These are phyloP conservation scores for Beauveria varroae DNA, from an alignment of 2,329 filamentous ascomycete species.

Conservation along the genomic window DNA sequence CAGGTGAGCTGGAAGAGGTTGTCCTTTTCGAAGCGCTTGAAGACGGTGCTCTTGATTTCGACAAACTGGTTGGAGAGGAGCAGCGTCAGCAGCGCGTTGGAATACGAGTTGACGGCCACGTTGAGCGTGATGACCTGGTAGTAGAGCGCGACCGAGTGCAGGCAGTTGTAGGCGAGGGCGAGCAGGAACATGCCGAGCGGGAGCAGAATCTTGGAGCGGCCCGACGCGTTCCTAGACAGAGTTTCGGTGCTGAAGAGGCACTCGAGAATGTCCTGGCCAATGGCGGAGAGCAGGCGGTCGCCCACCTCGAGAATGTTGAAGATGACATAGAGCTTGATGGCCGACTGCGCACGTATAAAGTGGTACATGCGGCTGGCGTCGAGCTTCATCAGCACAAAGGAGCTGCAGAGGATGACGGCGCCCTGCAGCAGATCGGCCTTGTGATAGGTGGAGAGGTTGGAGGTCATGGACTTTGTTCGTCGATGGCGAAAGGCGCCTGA, in stretches of 20 bases:
- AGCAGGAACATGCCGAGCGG: constrained; percentile 89
- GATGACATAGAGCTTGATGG: constrained; percentile 97
- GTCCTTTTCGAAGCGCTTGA: constrained; percentile 98
- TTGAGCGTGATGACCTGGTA: constrained; percentile 98
- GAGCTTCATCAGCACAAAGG: constrained; percentile 76
- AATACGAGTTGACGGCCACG: constrained; percentile 97
- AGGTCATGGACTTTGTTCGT: constrained; percentile 77
- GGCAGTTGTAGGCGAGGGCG: constrained; percentile 77
- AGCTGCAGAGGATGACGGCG: constrained; percentile 78
- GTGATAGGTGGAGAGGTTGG: constrained; percentile 75
- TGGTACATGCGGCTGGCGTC: constrained; percentile 98
- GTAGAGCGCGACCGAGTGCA: constrained; percentile 82
- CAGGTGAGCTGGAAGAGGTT: constrained; percentile 95
- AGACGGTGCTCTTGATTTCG: constrained; percentile 96
- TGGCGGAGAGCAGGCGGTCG: constrained; percentile 79
- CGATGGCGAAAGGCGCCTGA: constrained; percentile 50
- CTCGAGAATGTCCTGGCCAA: constrained; percentile 94
- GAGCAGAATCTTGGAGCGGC: constrained; percentile 81
- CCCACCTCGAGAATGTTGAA: constrained; percentile 95
- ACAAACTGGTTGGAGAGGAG: constrained; percentile 97
- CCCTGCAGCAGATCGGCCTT: constrained; percentile 95
- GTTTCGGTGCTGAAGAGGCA: constrained; percentile 92
- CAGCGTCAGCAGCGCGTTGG: constrained; percentile 85
- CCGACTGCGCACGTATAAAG: constrained; percentile 89
- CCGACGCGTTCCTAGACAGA: constrained; percentile 76